Evolutionary conservation across 176 grass and related monocot genomes (phyloP).

Genomic region (Juncus effusus): DNA sequence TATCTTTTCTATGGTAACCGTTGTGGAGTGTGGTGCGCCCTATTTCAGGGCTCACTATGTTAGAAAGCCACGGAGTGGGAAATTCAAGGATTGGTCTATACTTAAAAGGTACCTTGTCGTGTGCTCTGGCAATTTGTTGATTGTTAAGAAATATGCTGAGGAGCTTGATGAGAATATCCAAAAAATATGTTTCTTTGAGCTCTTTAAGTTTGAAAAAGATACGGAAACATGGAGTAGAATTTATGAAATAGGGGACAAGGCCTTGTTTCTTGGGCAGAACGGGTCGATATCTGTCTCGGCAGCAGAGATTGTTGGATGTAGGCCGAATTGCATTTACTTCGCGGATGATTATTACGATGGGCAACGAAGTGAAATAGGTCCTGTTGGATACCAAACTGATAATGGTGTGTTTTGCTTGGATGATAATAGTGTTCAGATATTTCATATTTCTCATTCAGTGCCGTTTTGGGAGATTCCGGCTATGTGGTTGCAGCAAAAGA

Average conservation of each 20-base stretch:
- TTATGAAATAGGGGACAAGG: background rate
- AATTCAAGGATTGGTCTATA: background rate
- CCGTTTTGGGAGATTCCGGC: background rate
- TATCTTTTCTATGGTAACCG: background rate
- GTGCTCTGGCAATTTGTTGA: background rate
- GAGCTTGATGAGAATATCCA: background rate
- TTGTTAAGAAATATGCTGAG: background rate
- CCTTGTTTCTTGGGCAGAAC: background rate
- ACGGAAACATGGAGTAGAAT: background rate
- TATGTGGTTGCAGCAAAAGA: too few species aligned
- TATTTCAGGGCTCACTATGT: background rate
- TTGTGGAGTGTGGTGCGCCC: background rate
- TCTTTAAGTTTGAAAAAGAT: constrained; percentile 5
- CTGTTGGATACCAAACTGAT: background rate
- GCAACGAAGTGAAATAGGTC: background rate
- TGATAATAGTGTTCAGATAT: background rate
- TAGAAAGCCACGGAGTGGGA: background rate
- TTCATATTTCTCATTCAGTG: background rate
- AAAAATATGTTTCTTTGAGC: background rate
- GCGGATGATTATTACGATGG: background rate
- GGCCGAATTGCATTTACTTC: constrained; percentile 4
- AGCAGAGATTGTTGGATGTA: background rate
- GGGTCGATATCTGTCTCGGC: background rate
- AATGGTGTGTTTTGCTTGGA: background rate
- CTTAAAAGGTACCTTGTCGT: background rate